These are phyloP conservation scores for Penicillium argentinense DNA, from an alignment of 495 filamentous ascomycete species.

Conservation along the genomic window DNA sequence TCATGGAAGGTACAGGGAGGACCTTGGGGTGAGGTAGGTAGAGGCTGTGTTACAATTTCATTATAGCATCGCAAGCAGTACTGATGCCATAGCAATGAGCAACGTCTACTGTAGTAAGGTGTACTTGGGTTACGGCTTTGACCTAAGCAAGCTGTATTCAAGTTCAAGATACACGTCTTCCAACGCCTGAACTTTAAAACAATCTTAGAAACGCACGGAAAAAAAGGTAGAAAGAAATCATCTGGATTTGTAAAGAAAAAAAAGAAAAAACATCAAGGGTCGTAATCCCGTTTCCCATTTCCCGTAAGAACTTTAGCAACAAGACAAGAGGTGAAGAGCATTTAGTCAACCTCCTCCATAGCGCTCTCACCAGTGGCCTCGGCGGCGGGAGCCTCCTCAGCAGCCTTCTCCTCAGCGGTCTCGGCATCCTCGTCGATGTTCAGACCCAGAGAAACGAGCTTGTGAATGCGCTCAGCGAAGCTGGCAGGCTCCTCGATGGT, in stretches of 20 bases:
- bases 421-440: constrained; percentile 93
- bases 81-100: too few species aligned
- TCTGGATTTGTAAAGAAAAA: constrained; percentile 11
- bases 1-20: too few species aligned
- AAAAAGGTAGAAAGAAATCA: constrained; percentile 12
- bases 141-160: too few species aligned
- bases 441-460: constrained; percentile 92
- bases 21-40: too few species aligned
- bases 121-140: too few species aligned
- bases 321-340: constrained; percentile 17
- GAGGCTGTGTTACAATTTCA: too few species aligned
- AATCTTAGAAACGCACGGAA: not conserved
- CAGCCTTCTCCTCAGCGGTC: constrained; percentile 60
- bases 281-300: constrained; percentile 37
- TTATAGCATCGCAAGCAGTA: too few species aligned
- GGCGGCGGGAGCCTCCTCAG: constrained; percentile 61
- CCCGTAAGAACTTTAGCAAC: constrained; percentile 31
- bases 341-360: constrained; percentile 76
- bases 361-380: constrained; percentile 62
- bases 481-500: constrained; percentile 97
- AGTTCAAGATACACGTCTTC: too few species aligned
- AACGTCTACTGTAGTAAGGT: too few species aligned
- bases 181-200: too few species aligned
- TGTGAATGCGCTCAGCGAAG: constrained; percentile 98
- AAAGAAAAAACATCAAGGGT: constrained; percentile 30